Base-by-base conservation (phyloP, 192 early-diverging fungal species). In the Ambispora gerdemannii region DNA sequence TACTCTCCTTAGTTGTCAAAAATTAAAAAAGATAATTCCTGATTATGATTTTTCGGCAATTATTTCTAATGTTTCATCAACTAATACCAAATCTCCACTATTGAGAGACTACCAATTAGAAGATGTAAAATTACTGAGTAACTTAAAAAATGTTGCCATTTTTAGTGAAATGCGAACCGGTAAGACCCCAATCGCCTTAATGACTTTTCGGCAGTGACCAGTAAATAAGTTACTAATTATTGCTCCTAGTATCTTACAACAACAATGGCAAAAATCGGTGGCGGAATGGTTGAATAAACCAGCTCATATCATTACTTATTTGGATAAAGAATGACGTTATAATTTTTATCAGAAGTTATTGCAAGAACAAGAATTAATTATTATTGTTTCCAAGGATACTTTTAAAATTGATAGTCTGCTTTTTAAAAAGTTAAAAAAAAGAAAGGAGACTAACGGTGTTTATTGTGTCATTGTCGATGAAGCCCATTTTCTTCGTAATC, bases 371-470 rank as follows among this genome's bases (percentile, higher is more conserved):
- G 33, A 63, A 35, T 63, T 2, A 63, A 38, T 63, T 63, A 38
- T 63, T 38, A 63, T 63, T 38, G 15, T 63, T 43, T 63, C 61
- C 34, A 63, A 63, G 22, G 61, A 63, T 43, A 63, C 61, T 63
- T 63, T 63, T 63, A 63, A 63, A 28, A 38, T 17, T 4, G 61
- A 63, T 43, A 63, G 61, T 43, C 3, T 35, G 1, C 28, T 11
- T 38, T 38, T 63, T 17, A 1, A 63, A 25, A 63, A 63, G 22
- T 38, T 63, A 34, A 43, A 34, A 36, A 63, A 63, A 35, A 63
- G 11, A 25, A 0, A 34, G 38, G 25, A 1, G 0, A 38, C 0
- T 38, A 63, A 2, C 15, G 8, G 7, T 63, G 1, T 3, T 38
- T 63, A 63, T 63, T 32, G 61, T 25, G 61, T 38, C 2, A 63